A percentile compares a stretch with the other conserved stretches of the same genome.
phyloP scores from a whole-genome alignment of 73 alveolate species.

The Urostyla sp. region DNA sequence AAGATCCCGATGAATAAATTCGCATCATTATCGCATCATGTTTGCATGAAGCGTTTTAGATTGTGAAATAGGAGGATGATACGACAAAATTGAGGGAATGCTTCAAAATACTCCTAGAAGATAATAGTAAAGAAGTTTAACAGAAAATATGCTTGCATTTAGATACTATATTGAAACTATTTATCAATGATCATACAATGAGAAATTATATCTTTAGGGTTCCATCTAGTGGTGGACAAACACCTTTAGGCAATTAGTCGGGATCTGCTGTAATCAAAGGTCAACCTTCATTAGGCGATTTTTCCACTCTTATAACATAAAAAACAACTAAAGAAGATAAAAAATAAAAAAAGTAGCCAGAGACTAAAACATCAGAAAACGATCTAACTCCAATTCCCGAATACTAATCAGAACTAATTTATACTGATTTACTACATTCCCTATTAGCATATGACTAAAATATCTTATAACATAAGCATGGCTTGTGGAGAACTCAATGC shows the following conservation, averaged over 20 bases:
- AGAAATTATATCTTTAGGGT: not conserved
- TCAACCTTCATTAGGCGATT: too few relatives aligned
- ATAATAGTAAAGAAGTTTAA: slow-evolving; percentile 1
- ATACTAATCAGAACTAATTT: slow-evolving; percentile 5
- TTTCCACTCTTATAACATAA: not conserved
- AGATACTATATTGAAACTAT: not conserved
- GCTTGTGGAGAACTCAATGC: slow-evolving; percentile 10
- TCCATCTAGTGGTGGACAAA: not conserved
- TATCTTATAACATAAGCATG: slow-evolving; percentile 8
- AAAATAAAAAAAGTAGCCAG: not conserved
- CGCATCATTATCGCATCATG: not conserved
- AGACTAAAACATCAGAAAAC: not conserved
- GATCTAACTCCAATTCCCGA: slow-evolving; percentile 8
- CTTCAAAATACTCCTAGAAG: slow-evolving; percentile 8
- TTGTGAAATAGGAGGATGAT: not conserved
- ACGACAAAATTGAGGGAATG: slow-evolving; percentile 28
- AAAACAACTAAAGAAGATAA: slow-evolving; percentile 1
- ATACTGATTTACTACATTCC: slow-evolving; percentile 1
- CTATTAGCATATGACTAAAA: slow-evolving; percentile 11
- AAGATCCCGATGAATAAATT: slow-evolving; percentile 6
- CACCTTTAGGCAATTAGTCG: not conserved
- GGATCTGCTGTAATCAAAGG: too few relatives aligned
- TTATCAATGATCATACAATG: not conserved
- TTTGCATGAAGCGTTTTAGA: slow-evolving; percentile 21
- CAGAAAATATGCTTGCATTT: not conserved